Evolutionary conservation across 2,329 filamentous ascomycete genomes (phyloP).

Genomic region (Dactylellina drechsleri): DNA sequence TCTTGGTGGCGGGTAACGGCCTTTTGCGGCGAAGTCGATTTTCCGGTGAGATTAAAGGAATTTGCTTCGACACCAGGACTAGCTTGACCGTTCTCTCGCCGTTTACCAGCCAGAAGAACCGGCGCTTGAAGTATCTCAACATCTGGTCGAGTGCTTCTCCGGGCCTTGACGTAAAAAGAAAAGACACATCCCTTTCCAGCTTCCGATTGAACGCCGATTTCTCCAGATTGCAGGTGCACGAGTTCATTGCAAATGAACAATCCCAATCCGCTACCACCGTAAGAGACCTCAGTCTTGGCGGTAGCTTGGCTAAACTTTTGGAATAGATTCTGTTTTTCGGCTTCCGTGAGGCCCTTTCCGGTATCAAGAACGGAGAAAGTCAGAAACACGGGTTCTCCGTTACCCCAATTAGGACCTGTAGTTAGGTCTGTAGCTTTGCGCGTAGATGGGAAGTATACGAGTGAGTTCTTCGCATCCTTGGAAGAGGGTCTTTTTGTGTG

Average conservation of each 20-base stretch:
- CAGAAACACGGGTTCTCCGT: conserved; percentile 71
- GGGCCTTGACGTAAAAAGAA: conserved; percentile 78
- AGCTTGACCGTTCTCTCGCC: conserved; percentile 14
- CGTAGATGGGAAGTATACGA: conserved; percentile 60
- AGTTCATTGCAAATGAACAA: conserved; percentile 81
- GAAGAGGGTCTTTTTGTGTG: conserved; percentile 65
- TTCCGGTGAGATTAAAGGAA: conserved; percentile 6
- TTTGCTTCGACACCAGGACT: conserved; percentile 14
- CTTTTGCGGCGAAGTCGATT: neutral
- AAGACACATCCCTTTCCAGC: conserved; percentile 78
- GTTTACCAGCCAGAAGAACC: conserved; percentile 29
- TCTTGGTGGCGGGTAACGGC: neutral
- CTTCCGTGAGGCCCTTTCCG: conserved; percentile 75
- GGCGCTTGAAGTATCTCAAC: conserved; percentile 44
- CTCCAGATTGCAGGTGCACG: conserved; percentile 79
- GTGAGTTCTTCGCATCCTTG: conserved; percentile 58
- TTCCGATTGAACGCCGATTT: conserved; percentile 76
- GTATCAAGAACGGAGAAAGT: conserved; percentile 80
- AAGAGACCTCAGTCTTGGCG: conserved; percentile 72
- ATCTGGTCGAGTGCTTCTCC: conserved; percentile 66
- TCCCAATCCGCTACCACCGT: conserved; percentile 75
- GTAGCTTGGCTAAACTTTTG: conserved; percentile 58
- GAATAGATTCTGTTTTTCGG: conserved; percentile 62
- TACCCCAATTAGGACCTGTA: conserved; percentile 61
- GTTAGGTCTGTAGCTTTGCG: conserved; percentile 58